These are phyloP conservation scores for Gryganskiella cystojenkinii DNA, from an alignment of 192 early-diverging fungal species.

Conservation along the genomic window DNA sequence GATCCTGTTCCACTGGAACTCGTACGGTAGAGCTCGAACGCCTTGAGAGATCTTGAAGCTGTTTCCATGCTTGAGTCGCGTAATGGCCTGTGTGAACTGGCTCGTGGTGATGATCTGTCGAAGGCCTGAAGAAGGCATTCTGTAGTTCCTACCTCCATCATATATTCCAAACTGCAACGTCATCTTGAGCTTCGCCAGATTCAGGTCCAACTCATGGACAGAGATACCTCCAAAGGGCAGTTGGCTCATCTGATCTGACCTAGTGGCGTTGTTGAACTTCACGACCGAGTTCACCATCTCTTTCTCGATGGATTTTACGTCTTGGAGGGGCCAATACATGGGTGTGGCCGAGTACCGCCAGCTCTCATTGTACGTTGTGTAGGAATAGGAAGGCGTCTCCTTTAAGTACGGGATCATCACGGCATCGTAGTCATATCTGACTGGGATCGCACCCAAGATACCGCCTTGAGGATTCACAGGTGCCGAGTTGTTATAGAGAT, in stretches of 20 bases:
- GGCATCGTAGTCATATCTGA: not conserved
- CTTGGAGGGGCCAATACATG: not conserved
- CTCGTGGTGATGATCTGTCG: slow-evolving; percentile 7
- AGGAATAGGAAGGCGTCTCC: not conserved
- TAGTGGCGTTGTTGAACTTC: not conserved
- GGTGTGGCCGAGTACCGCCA: not conserved
- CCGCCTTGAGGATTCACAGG: not conserved
- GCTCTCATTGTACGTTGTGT: not conserved
- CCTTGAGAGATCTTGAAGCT: slow-evolving; percentile 12
- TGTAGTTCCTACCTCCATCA: not conserved
- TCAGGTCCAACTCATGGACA: not conserved
- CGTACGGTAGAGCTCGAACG: slow-evolving; percentile 13
- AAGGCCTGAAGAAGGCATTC: not conserved
- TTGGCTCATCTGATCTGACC: rapidly evolving
- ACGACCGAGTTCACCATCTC: not conserved
- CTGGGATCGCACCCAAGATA: slow-evolving; percentile 12
- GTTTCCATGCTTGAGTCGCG: not conserved
- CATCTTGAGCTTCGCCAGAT: not conserved
- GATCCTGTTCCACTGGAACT: not conserved
- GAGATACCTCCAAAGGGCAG: slow-evolving; percentile 3
- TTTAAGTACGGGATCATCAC: not conserved
- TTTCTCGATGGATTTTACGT: not conserved
- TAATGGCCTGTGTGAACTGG: slow-evolving; percentile 3
- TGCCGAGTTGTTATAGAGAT: not conserved
- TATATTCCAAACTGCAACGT: slow-evolving; percentile 13